Evolutionary conservation across 2,329 filamentous ascomycete species (phyloP).

Genomic region (Ceratocystis eucalypticola): DNA sequence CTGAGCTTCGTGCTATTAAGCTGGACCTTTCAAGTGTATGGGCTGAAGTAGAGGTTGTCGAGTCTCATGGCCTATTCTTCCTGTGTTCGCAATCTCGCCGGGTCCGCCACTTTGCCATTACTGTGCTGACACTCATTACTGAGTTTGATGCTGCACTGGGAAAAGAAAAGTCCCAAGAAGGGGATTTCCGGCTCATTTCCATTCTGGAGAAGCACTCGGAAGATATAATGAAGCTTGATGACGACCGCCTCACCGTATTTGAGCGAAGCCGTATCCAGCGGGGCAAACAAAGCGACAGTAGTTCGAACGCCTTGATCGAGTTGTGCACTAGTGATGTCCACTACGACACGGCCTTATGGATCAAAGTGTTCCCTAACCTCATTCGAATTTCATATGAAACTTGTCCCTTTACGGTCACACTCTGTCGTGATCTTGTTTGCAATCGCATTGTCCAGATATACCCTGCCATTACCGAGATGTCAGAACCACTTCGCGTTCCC

Average conservation of each 20-base stretch:
- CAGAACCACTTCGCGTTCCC: slow-evolving; percentile 54
- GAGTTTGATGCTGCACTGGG: slow-evolving; percentile 86
- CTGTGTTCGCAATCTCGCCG: slow-evolving; percentile 87
- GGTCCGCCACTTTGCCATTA: slow-evolving; percentile 82
- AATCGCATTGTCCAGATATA: slow-evolving; percentile 90
- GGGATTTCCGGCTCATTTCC: slow-evolving; percentile 66
- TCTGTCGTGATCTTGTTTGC: slow-evolving; percentile 84
- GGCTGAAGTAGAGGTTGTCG: slow-evolving; percentile 90
- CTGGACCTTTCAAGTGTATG: slow-evolving; percentile 78
- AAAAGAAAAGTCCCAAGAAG: slow-evolving; percentile 34
- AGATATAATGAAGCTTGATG: slow-evolving; percentile 80
- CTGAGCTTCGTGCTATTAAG: slow-evolving; percentile 57
- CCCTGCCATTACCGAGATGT: slow-evolving; percentile 62
- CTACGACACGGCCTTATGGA: slow-evolving; percentile 91
- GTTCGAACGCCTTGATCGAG: slow-evolving; percentile 76
- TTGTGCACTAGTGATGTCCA: slow-evolving; percentile 90
- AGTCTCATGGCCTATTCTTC: slow-evolving; percentile 94
- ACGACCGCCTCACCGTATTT: slow-evolving; percentile 79
- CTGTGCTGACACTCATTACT: slow-evolving; percentile 76
- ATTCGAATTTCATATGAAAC: slow-evolving; percentile 81
- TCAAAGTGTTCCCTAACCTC: slow-evolving; percentile 93
- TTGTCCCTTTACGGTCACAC: slow-evolving; percentile 79
- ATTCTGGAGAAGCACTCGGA: slow-evolving; percentile 84
- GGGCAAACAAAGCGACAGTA: slow-evolving; percentile 71
- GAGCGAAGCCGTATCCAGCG: slow-evolving; percentile 86